Conservation (phyloP, 2,329 filamentous ascomycete genomes). For the Tolypocladium nubicola region DNA sequence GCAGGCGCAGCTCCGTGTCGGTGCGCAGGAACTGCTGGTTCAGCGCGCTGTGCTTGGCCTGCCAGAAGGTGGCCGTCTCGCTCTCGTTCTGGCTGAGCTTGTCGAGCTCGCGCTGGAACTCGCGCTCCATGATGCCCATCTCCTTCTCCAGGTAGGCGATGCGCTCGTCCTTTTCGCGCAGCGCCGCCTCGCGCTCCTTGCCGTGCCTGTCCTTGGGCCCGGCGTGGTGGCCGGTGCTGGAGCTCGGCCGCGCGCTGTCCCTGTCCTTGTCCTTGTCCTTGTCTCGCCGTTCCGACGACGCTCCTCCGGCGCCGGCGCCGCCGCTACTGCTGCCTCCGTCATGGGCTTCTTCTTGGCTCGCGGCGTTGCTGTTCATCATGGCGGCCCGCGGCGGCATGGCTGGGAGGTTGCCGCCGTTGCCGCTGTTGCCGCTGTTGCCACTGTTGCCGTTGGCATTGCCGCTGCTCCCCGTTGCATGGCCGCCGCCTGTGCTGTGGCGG, state of each 20-base stretch:
- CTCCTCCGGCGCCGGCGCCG: conserved; percentile 1
- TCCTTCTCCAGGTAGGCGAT: conserved; percentile 43
- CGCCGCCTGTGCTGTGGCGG: conserved; percentile 14
- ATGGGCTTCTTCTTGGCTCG: conserved; percentile 14
- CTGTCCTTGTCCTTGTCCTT: conserved; percentile 19
- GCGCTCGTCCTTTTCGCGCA: conserved; percentile 37
- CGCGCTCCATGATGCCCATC: conserved; percentile 38
- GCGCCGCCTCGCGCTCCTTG: conserved; percentile 10
- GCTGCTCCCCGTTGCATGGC: conserved; percentile 1
- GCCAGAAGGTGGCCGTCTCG: conserved; percentile 47
- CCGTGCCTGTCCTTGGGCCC: conserved; percentile 11
- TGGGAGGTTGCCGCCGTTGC: conserved; percentile 12
- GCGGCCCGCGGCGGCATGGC: conserved; percentile 19
- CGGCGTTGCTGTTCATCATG: conserved; percentile 11
- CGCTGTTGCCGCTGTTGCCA: neutral
- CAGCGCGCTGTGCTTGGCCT: conserved; percentile 40
- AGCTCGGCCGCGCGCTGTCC: conserved; percentile 6
- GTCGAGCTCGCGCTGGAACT: conserved; percentile 43
- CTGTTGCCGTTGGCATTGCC: conserved; percentile 11
- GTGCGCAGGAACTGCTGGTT: conserved; percentile 41
- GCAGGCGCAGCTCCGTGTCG: conserved; percentile 41
- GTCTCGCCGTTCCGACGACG: conserved; percentile 25
- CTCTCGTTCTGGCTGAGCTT: conserved; percentile 41
- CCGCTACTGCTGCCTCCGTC: conserved; percentile 7
- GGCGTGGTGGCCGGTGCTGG: conserved; percentile 3